Evolutionary conservation across 805 yeast species (phyloP).

Genomic region (Candida vartiovaarae): DNA sequence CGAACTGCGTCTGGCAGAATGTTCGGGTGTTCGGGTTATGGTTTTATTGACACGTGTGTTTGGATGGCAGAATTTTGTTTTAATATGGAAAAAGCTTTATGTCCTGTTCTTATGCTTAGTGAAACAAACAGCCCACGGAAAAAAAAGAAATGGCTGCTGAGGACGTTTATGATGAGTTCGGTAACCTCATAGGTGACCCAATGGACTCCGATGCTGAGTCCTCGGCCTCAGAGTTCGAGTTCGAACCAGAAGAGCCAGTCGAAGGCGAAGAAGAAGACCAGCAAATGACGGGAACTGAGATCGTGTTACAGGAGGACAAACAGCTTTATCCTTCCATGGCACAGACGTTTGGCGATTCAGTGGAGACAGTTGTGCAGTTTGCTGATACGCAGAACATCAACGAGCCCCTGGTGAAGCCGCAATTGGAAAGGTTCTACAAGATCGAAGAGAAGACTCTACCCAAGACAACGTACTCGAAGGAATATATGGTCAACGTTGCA

Average conservation of each 20-base stretch:
- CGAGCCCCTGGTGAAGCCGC: constrained; percentile 63
- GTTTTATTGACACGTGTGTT: neutral
- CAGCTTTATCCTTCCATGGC: constrained; percentile 34
- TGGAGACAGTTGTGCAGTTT: constrained; percentile 56
- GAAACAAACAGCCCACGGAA: too few species aligned
- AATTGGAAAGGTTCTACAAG: constrained; percentile 32
- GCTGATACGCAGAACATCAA: constrained; percentile 43
- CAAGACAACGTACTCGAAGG: constrained; percentile 49
- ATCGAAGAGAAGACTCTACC: constrained; percentile 54
- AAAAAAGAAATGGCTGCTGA: neutral
- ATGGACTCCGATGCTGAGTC: constrained; percentile 41
- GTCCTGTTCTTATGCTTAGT: too few species aligned
- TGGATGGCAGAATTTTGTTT: too few species aligned
- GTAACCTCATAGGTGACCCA: constrained; percentile 54
- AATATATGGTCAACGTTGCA: constrained; percentile 48
- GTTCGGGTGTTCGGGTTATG: too few species aligned
- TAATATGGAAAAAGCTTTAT: too few species aligned
- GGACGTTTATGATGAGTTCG: constrained; percentile 35
- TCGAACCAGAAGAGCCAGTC: constrained; percentile 12
- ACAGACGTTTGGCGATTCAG: constrained; percentile 51
- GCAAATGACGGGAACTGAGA: constrained; percentile 9
- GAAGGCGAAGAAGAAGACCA: constrained; percentile 19
- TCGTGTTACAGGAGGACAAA: constrained; percentile 40
- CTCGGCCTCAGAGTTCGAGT: constrained; percentile 12
- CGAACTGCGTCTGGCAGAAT: too few species aligned